phyloP scores from a whole-genome alignment of 495 filamentous ascomycete species.

The Neurospora intermedia region DNA sequence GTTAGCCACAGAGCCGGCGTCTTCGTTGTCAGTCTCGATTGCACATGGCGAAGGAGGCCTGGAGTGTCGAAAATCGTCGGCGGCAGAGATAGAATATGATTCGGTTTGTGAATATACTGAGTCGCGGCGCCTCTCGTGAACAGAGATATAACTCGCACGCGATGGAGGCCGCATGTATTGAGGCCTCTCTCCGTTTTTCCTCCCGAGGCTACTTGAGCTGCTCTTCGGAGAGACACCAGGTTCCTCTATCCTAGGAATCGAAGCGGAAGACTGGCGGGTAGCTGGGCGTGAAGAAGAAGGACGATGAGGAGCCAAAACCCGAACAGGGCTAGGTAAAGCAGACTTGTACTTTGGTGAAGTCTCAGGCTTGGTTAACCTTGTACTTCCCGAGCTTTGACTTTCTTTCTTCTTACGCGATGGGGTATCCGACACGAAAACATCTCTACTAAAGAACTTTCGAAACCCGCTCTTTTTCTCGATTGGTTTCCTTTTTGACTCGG shows the following conservation, averaged over 20 bases:
- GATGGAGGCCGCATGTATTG: constrained; percentile 21
- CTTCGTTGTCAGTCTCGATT: background rate
- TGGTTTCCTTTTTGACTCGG: constrained; percentile 5
- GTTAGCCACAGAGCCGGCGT: background rate
- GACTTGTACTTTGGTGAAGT: background rate
- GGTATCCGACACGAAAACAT: constrained; percentile 19
- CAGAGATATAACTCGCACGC: constrained; percentile 36
- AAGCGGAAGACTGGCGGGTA: constrained; percentile 12
- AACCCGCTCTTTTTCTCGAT: constrained; percentile 24
- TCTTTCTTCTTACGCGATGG: constrained; percentile 9
- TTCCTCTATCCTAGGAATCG: constrained; percentile 19
- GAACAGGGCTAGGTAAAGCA: background rate
- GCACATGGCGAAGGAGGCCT: constrained; percentile 5
- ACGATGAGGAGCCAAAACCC: constrained; percentile 9
- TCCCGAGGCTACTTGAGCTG: constrained; percentile 5
- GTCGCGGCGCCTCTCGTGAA: constrained; percentile 44
- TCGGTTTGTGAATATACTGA: constrained; percentile 51
- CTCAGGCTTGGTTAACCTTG: background rate
- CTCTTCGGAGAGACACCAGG: constrained; percentile 30
- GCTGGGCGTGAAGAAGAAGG: constrained; percentile 2
- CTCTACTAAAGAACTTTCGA: constrained; percentile 21
- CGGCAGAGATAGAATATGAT: constrained; percentile 44
- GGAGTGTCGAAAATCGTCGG: constrained; percentile 22
- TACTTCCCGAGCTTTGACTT: constrained; percentile 5
- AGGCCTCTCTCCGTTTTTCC: constrained; percentile 18